Evolutionary conservation across 352 stramenopile species (phyloP), one percentile per base, ranked within the genome.

Genomic region (Globisporangium okanoganense): DNA sequence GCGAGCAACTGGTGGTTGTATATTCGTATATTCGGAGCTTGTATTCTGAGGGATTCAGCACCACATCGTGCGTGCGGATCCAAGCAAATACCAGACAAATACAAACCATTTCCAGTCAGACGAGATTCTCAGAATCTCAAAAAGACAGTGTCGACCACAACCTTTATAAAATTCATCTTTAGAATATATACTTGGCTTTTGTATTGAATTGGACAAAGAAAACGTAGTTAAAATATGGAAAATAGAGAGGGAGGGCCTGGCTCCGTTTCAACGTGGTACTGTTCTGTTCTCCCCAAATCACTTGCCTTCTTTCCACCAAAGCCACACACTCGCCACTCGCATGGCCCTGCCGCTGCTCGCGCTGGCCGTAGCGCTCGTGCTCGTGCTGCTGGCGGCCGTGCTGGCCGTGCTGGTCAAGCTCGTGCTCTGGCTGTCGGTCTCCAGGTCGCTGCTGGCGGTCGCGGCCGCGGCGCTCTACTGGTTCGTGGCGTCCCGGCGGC

Each of bases 271-370:
- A n/a, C n/a, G n/a, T n/a, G 29, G 6, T 6, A 33, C 29, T 33
- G 3, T 33, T 33, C 29, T 7, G 6, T 33, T 33, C 6, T 33
- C 29, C 29, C 29, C 29, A n/a, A 36, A n/a, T 33, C 24, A 58
- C 20, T 58, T 36, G 33, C 52, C 18, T 33, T 35, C 33, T 48
- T 48, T 53, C 47, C 52, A 20, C 33, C 52, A 35, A 22, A 16
- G 14, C 35, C 20, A 58, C 35, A 35, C 12, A 43, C 10, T 40
- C n/a, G 48, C n/a, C 9, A 41, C 12, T 7, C 16, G n/a, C 7
- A 78, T 78, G 71, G 67, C 61, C 4, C 67, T 75, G 36, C 49
- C 72, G 16, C 18, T 75, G 41, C 55, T 75, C 20, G 62, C 25
- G 22, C 54, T 40, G 5, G 49, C 54, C 35, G 67, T 56, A n/a